Conservation (phyloP, 441 rosid genomes). For the Aleurites moluccanus region DNA sequence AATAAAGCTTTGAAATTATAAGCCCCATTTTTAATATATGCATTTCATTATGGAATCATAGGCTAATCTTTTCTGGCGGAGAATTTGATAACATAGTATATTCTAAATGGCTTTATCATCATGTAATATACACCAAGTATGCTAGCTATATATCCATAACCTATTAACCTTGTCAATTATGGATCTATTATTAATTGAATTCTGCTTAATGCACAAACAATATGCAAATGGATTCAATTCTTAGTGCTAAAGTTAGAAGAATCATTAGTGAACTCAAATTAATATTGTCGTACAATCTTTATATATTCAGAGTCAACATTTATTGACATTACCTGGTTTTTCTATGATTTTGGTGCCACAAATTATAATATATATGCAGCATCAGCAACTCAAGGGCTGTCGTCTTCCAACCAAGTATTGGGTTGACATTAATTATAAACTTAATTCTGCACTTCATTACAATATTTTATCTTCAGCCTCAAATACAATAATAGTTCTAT, state of each 20-base stretch:
- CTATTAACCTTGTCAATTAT: neutral
- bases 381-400: too few species aligned
- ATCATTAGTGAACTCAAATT: too few species aligned
- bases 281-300: neutral
- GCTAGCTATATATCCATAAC: neutral
- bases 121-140: neutral
- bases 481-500: too few species aligned
- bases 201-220: slow-evolving; percentile 1
- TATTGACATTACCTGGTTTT: neutral
- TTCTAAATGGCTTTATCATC: neutral
- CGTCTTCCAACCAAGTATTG: too few species aligned
- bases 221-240: neutral
- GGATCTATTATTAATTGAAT: neutral
- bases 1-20: too few species aligned
- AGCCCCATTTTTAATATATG: too few species aligned
- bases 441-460: too few species aligned
- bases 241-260: neutral
- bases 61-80: neutral
- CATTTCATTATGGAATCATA: neutral
- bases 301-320: neutral
- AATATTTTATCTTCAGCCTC: too few species aligned
- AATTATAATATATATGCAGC: too few species aligned
- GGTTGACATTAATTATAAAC: too few species aligned
- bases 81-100: neutral
- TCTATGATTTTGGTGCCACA: neutral